Conservation (phyloP, 768 basidiomycete genomes). For the Trametes gibbosa region DNA sequence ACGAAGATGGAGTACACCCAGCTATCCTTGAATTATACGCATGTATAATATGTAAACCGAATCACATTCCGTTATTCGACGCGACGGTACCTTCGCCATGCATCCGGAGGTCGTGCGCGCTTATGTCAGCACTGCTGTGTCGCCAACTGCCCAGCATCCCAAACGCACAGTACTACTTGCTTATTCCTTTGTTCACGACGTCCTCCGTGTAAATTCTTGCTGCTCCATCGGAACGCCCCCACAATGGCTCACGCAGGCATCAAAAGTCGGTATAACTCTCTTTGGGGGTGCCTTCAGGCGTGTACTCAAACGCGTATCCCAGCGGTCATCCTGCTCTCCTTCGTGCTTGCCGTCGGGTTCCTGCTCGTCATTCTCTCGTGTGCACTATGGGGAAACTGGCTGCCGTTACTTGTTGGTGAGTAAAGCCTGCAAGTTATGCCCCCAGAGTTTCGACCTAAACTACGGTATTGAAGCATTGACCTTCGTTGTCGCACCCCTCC, state of each 20-base stretch:
- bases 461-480: slow-evolving; percentile 62
- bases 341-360: slow-evolving; percentile 97
- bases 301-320: slow-evolving; percentile 17
- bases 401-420: slow-evolving; percentile 93
- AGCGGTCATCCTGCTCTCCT: slow-evolving; percentile 97
- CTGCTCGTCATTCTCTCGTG: slow-evolving; percentile 96
- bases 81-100: too few species aligned
- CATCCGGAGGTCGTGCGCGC: too few species aligned
- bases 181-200: neutral
- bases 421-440: slow-evolving; percentile 9
- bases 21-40: neutral
- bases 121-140: slow-evolving; percentile 6
- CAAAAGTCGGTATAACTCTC: slow-evolving; percentile 26
- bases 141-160: neutral
- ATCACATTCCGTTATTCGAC: neutral
- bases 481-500: slow-evolving; percentile 93
- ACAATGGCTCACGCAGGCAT: slow-evolving; percentile 30
- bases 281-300: slow-evolving; percentile 8
- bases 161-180: neutral
- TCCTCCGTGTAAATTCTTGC: slow-evolving; percentile 1
- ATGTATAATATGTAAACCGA: too few species aligned
- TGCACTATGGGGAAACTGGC: slow-evolving; percentile 95
- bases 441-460: neutral
- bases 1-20: neutral
- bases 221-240: neutral